Evolutionary conservation across 2,329 filamentous ascomycete genomes (phyloP).

Genomic region (Aspergillus ustus): DNA sequence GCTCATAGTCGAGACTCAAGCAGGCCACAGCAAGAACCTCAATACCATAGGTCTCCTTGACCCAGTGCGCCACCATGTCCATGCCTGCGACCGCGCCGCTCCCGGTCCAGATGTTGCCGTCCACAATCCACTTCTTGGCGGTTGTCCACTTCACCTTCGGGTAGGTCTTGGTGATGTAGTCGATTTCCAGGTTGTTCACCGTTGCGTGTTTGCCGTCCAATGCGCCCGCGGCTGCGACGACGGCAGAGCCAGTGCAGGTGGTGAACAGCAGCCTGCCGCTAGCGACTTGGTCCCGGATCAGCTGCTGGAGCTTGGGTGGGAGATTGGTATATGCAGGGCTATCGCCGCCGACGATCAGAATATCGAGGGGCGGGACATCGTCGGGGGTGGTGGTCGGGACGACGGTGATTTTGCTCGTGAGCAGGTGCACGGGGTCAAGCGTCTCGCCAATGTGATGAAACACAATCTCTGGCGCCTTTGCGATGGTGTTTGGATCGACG

Average conservation of each 20-base stretch:
- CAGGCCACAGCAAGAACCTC: conserved; percentile 31
- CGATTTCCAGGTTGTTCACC: conserved; percentile 44
- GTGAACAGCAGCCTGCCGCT: conserved; percentile 9
- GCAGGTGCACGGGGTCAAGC: neutral
- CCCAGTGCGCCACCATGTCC: conserved; percentile 50
- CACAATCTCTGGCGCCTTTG: conserved; percentile 2
- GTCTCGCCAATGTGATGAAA: conserved; percentile 14
- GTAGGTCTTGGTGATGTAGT: conserved; percentile 34
- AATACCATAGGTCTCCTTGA: conserved; percentile 41
- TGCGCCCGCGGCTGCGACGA: neutral
- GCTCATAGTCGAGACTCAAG: conserved; percentile 42
- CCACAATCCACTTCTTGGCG: conserved; percentile 49
- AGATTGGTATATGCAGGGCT: neutral
- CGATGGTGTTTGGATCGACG: neutral
- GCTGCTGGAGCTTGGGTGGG: neutral
- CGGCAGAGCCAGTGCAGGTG: conserved; percentile 1
- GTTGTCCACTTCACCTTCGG: conserved; percentile 53
- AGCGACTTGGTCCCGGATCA: conserved; percentile 4
- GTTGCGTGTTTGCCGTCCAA: conserved; percentile 52
- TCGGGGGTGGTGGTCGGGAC: conserved; percentile 2
- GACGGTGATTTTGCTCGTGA: conserved; percentile 5
- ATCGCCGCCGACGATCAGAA: conserved; percentile 2
- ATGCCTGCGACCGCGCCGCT: conserved; percentile 53
- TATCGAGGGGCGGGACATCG: conserved; percentile 1
- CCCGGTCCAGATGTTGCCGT: conserved; percentile 54